These are phyloP conservation scores for Sistotremastrum niveocremeum DNA, from an alignment of 768 basidiomycete species.

Conservation along the genomic window DNA sequence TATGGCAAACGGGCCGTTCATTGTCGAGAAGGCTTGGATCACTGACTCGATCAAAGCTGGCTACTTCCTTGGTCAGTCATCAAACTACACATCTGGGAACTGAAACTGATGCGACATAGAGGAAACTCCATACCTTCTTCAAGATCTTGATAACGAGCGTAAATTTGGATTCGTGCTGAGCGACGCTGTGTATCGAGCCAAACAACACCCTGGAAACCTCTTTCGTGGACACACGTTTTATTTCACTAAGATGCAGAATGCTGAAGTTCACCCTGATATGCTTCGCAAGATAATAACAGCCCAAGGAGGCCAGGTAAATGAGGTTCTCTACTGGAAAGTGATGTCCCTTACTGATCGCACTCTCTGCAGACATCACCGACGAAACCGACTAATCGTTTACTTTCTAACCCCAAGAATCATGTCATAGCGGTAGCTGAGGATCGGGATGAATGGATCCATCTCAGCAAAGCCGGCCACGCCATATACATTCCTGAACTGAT, in stretches of 20 bases:
- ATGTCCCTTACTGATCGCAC: not conserved
- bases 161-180: conserved; percentile 53
- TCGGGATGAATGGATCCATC: conserved; percentile 48
- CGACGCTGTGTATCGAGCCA: conserved; percentile 48
- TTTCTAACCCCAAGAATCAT: conserved; percentile 36
- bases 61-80: conserved; percentile 46
- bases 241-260: conserved; percentile 49
- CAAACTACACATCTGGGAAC: not conserved
- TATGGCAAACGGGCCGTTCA: conserved; percentile 43
- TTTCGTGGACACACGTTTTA: conserved; percentile 62
- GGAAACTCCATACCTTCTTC: conserved; percentile 43
- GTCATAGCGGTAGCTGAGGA: conserved; percentile 60
- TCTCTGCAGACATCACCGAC: conserved; percentile 27
- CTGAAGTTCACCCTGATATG: conserved; percentile 34
- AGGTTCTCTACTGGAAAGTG: not conserved
- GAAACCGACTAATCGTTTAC: conserved; percentile 40
- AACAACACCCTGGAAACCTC: conserved; percentile 35
- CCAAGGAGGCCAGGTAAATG: conserved; percentile 55
- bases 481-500: conserved; percentile 65
- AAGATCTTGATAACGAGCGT: conserved; percentile 48
- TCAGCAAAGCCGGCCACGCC: conserved; percentile 33
- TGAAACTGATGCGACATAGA: conserved; percentile 28
- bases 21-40: conserved; percentile 63
- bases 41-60: conserved; percentile 39
- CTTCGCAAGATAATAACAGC: conserved; percentile 57